These are phyloP conservation scores for Daedaleopsis sinensis DNA, from an alignment of 768 basidiomycete species.

Conservation along the genomic window DNA sequence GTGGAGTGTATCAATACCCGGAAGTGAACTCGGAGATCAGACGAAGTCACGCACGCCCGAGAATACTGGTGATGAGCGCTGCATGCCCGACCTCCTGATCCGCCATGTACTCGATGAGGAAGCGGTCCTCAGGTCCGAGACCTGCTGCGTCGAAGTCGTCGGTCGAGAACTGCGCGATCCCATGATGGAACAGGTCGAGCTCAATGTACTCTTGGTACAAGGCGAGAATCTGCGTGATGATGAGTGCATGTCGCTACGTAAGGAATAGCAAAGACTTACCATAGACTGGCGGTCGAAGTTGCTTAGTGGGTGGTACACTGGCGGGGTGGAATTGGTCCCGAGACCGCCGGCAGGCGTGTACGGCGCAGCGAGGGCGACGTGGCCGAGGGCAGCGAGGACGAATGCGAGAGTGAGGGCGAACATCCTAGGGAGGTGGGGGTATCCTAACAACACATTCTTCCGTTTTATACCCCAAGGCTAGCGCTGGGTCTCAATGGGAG, in stretches of 20 bases:
- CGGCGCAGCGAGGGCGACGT: conserved; percentile 9
- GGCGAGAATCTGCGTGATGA: conserved; percentile 45
- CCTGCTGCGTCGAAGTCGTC: conserved; percentile 60
- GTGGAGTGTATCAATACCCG: background rate
- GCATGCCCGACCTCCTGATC: conserved; percentile 69
- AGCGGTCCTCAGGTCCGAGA: conserved; percentile 53
- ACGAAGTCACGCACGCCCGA: conserved; percentile 38
- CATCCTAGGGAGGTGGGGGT: background rate
- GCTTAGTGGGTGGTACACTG: conserved; percentile 37
- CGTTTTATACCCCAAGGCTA: too few species aligned
- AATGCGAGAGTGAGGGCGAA: background rate
- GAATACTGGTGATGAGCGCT: conserved; percentile 52
- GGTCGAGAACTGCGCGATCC: conserved; percentile 52
- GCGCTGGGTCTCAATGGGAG: too few species aligned
- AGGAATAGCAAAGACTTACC: conserved; percentile 23
- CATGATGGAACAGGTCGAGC: conserved; percentile 60
- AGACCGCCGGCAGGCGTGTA: conserved; percentile 29
- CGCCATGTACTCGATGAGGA: conserved; percentile 63
- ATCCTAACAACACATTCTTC: too few species aligned
- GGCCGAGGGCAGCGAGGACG: conserved; percentile 2
- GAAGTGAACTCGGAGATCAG: background rate
- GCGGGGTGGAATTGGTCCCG: conserved; percentile 31
- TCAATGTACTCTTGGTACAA: conserved; percentile 71
- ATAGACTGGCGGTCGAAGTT: conserved; percentile 57
- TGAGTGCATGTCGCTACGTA: background rate